These are phyloP conservation scores for Myrmaecium sp. DNA, from an alignment of 2,329 filamentous ascomycete genomes.

Conservation along the genomic window DNA sequence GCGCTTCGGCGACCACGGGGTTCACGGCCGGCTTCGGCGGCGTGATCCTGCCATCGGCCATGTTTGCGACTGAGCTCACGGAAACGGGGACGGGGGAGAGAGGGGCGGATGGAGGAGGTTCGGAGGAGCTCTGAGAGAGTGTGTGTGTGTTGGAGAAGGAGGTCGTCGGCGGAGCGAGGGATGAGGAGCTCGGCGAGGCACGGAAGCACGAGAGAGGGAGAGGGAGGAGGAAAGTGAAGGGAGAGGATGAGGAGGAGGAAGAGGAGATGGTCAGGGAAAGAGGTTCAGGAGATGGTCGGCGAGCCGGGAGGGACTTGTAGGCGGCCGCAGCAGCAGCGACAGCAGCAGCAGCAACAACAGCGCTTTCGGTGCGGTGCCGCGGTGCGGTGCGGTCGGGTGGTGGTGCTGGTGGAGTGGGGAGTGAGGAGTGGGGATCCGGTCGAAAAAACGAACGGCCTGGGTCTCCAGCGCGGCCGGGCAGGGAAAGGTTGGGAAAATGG, in stretches of 20 bases:
- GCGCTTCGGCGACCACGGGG: constrained; percentile 56
- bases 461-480: neutral
- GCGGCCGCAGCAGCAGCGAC: no score
- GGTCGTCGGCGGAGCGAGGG: neutral
- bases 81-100: neutral
- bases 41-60: constrained; percentile 28
- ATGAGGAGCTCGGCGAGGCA: no score
- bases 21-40: constrained; percentile 13
- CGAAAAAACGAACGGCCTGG: no score
- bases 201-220: no score
- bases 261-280: no score
- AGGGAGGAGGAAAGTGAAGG: no score
- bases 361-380: neutral
- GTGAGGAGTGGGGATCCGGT: neutral
- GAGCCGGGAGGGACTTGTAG: no score
- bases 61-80: constrained; percentile 9
- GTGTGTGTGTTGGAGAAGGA: neutral
- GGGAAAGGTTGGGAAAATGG: neutral
- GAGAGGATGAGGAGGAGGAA: no score
- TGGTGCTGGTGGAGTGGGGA: constrained; percentile 2
- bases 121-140: neutral
- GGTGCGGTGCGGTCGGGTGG: constrained; percentile 1
- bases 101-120: neutral
- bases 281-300: no score
- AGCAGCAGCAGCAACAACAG: neutral